phyloP scores from a whole-genome alignment of 2,329 filamentous ascomycete genomes.

The Colletotrichum kahawae region DNA sequence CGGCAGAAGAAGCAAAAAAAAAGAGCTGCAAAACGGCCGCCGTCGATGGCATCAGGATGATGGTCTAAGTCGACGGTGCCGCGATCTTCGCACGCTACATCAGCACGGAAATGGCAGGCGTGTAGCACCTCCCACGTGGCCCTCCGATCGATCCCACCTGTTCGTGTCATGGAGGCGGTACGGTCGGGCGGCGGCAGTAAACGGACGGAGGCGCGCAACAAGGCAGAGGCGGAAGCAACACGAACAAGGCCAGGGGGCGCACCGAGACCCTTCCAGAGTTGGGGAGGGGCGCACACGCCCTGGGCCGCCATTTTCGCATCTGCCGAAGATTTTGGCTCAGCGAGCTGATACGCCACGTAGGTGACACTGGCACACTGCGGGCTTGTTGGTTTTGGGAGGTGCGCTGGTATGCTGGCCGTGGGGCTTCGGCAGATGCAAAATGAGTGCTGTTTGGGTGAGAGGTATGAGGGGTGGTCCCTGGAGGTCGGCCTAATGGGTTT shows the following conservation, averaged over 20 bases:
- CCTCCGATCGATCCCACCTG: conserved; percentile 10
- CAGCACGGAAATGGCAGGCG: background rate
- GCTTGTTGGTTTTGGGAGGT: background rate
- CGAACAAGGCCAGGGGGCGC: background rate
- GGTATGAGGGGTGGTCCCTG: conserved; percentile 8
- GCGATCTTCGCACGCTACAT: background rate
- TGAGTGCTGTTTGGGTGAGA: background rate
- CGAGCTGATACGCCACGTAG: conserved; percentile 7
- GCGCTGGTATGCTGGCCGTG: background rate
- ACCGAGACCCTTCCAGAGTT: background rate
- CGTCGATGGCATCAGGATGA: background rate
- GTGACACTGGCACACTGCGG: background rate
- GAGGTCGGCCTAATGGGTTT: background rate
- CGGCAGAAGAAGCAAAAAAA: background rate
- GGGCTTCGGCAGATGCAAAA: conserved; percentile 13
- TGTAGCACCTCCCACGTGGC: background rate
- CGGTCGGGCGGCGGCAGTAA: background rate
- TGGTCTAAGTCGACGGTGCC: background rate
- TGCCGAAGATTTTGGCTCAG: conserved; percentile 15
- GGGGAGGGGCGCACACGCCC: background rate
- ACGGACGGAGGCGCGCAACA: background rate
- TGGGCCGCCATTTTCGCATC: background rate
- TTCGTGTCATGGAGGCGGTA: conserved; percentile 3
- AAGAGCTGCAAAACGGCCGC: background rate
- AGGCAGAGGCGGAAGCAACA: background rate